Evolutionary conservation across 2,329 filamentous ascomycete species (phyloP), one percentile per base, ranked within the genome.

Genomic region (Cercospora janseana): DNA sequence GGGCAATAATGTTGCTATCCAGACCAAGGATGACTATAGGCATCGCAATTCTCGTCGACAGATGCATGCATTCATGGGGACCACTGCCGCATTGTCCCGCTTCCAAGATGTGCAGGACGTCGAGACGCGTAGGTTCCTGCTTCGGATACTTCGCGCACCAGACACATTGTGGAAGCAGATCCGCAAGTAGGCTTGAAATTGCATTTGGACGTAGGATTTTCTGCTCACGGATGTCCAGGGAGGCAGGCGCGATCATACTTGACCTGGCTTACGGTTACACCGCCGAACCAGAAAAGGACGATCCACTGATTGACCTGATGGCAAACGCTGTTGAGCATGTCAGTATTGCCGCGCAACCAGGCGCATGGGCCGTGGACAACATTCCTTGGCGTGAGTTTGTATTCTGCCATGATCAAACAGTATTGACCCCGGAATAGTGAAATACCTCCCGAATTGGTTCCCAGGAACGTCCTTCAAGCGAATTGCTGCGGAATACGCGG

Each of bases 221-320:
- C 13, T n/a, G 15, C 38, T 45, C 20, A 28, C 44, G 18, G 5
- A 16, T 10, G 13, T 21, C 13, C 10, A 53, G 51, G n/a, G 62
- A 69, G 32, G 67, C 70, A 0, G 72, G 69, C 0, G 66, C 66
- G 0, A 56, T 73, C 9, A 72, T 75, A 20, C 53, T 76, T n/a
- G 71, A 73, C 31, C 68, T 73, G n/a, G 60, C 65, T 3, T 75
- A 75, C 56, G 74, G 74, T 4, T 79, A 79, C 52, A 75, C 64
- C 0, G 63, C 70, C 16, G 70, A 73, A 26, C 57, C 67, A 1
- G 63, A 70, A 8, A 58, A 58, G 1, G 44, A 49, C 9, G 76
- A 79, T 48, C 71, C 72, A 4, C 61, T 78, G 2, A 68, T 78
- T 3, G 64, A 73, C 20, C 51, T 77, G 7, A 69, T 69, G 0